Evolutionary conservation across 192 early-diverging fungal species (phyloP).

Genomic region (Mortierella claussenii): DNA sequence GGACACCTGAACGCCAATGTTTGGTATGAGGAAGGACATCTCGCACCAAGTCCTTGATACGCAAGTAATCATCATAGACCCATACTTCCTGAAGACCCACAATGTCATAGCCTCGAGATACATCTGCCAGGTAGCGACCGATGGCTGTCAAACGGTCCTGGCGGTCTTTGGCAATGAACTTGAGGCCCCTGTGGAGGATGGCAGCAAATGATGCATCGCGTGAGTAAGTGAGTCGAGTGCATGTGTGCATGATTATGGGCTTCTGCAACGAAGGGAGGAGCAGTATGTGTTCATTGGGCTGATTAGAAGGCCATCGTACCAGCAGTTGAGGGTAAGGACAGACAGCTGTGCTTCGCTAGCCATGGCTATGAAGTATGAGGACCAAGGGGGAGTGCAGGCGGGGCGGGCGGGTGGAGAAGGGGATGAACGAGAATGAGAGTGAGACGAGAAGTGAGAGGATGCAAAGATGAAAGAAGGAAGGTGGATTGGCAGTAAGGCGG

Average conservation of each 20-base stretch:
- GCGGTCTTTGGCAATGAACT: slow-evolving; percentile 59
- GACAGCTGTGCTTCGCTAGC: slow-evolving; percentile 13
- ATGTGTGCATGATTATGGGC: not conserved
- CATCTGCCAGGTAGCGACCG: slow-evolving; percentile 54
- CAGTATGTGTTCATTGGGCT: not conserved
- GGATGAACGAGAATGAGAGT: not conserved
- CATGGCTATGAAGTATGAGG: not conserved
- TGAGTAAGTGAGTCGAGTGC: not conserved
- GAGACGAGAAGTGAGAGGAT: not conserved
- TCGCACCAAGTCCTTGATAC: slow-evolving; percentile 20
- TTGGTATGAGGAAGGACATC: slow-evolving; percentile 20
- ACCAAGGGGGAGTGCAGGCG: not conserved
- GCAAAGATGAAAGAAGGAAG: too few species aligned
- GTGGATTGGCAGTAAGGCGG: too few species aligned
- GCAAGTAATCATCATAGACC: slow-evolving; percentile 35
- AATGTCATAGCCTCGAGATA: slow-evolving; percentile 30
- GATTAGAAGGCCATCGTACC: slow-evolving; percentile 36
- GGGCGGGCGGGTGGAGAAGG: too few species aligned
- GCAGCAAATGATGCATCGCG: not conserved
- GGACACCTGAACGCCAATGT: slow-evolving; percentile 22
- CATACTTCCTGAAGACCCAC: slow-evolving; percentile 46
- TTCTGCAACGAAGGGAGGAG: not conserved
- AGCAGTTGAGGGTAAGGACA: slow-evolving; percentile 55
- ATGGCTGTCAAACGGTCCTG: slow-evolving; percentile 61
- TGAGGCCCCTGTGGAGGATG: slow-evolving; percentile 41